Conservation (phyloP, 352 stramenopile genomes). For the Globisporangium nagaii region DNA sequence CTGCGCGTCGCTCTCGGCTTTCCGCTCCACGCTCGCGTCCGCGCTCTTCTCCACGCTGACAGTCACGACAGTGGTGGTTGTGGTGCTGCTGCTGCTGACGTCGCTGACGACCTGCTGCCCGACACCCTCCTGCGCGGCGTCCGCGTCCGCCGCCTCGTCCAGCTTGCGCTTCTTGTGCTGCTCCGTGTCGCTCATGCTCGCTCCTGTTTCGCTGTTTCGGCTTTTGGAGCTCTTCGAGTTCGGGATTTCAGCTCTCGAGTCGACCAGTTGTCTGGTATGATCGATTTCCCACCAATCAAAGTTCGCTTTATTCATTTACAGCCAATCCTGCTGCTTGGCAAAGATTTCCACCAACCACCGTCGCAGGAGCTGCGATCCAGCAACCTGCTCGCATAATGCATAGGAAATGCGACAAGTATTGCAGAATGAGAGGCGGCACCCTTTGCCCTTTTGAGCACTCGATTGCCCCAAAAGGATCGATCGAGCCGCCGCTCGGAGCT, state of each 20-base stretch:
- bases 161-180: slow-evolving; percentile 37
- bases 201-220: neutral
- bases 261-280: neutral
- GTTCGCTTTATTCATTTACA: neutral
- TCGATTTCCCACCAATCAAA: slow-evolving; percentile 1
- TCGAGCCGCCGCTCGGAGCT: neutral
- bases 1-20: slow-evolving; percentile 3
- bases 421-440: neutral
- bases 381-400: neutral
- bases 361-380: neutral
- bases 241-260: neutral
- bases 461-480: neutral
- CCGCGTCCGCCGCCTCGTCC: slow-evolving; percentile 11
- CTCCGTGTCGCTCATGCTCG: slow-evolving; percentile 21
- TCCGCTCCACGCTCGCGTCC: neutral
- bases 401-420: neutral
- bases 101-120: no score
- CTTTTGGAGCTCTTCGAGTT: neutral
- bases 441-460: no score
- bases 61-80: neutral
- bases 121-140: neutral
- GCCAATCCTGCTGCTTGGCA: neutral
- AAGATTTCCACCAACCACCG: neutral
- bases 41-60: neutral
- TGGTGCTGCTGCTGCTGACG: neutral